Evolutionary conservation across 1,284 basidiomycete genomes (phyloP), one percentile per base, ranked within the genome.

Genomic region (Moesziomyces sp.): DNA sequence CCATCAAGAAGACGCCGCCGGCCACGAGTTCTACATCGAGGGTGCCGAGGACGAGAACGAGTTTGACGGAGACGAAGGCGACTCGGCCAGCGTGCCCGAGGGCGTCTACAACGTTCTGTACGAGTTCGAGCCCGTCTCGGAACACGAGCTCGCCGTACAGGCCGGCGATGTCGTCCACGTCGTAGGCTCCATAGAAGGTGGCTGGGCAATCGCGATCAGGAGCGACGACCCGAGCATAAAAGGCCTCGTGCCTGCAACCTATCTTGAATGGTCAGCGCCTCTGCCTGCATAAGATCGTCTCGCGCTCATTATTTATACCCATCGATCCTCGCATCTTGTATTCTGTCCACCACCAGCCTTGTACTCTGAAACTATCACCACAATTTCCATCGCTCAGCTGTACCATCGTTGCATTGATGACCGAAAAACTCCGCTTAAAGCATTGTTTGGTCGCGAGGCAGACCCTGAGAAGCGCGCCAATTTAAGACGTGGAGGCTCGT

Each of bases 91-190:
- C 53, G 58, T 77, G 11, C 44, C 64, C 14, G 61, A 70, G 33
- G 77, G 77, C 19, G 40, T 65, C n/a, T 77, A 79, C 59, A 54
- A 50, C 5, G 75, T 73, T n/a, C 56, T 77, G n/a, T 79, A 79
- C 57, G 58, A 59, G 23, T 79, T 79, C 45, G 55, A 61, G 1
- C 62, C 77, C 3, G 77, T 73, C 7, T 70, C 64, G n/a, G 72
- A 70, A n/a, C 74, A 77, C 53, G 77, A 79, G 46, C 48, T 79
- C 43, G 67, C 61, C 4, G 66, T 76, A 1, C 40, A 52, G n/a
- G 49, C 68, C 1, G 77, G 59, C 24, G 72, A 77, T 26, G 40
- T 54, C 4, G 54, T 79, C 8, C 64, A 61, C 16, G 77, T 79
- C 3, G 69, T 79, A 1, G 77, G 77, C 1, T 61, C 58, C 18